Evolutionary conservation across 108 stramenopile species (phyloP).

Genomic region (Tribonema minus): DNA sequence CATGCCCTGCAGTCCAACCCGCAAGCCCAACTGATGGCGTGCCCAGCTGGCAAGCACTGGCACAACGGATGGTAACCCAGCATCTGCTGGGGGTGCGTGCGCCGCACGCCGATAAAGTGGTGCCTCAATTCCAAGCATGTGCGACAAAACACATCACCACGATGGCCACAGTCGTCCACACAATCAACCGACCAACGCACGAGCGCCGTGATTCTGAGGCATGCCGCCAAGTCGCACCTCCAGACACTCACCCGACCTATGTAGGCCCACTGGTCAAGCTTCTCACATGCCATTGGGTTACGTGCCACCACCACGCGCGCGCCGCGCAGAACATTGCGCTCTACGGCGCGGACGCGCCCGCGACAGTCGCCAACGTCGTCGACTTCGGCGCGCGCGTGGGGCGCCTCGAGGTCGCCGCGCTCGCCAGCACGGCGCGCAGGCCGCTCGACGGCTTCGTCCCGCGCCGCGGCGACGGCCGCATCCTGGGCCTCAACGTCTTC

Average conservation of each 20-base stretch:
- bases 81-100: too few species aligned
- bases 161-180: not conserved
- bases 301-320: not conserved
- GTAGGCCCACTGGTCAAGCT: not conserved
- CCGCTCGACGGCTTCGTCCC: constrained; percentile 42
- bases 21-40: too few species aligned
- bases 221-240: not conserved
- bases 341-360: not conserved
- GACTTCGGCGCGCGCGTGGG: constrained; percentile 39
- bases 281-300: not conserved
- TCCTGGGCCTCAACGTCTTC: constrained; percentile 34
- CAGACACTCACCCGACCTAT: not conserved
- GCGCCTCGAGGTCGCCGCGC: constrained; percentile 27
- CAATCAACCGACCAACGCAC: not conserved
- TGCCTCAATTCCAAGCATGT: too few species aligned
- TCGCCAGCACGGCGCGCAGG: constrained; percentile 38
- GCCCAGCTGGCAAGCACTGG: too few species aligned
- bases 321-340: not conserved
- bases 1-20: too few species aligned
- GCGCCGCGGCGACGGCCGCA: constrained; percentile 29
- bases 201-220: not conserved
- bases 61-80: too few species aligned
- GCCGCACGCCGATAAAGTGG: too few species aligned
- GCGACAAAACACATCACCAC: too few species aligned
- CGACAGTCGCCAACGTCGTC: constrained; percentile 42